Conservation (phyloP, 2,329 filamentous ascomycete species). For the Pyrenochaeta sp. region DNA sequence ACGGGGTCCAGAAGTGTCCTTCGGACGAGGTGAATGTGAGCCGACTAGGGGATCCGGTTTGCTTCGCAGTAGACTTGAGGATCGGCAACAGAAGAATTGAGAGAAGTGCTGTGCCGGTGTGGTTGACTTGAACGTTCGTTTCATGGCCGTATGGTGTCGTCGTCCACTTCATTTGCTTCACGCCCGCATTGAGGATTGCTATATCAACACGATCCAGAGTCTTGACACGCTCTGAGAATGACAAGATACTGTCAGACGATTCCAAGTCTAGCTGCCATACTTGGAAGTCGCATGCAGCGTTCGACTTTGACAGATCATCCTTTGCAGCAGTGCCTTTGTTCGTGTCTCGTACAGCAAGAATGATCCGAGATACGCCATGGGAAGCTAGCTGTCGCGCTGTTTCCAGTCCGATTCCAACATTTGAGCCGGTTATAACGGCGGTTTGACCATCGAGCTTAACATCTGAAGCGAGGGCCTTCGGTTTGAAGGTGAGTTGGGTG, state of each 20-base stretch:
- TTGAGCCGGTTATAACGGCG: constrained; percentile 59
- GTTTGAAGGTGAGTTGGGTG: constrained; percentile 21
- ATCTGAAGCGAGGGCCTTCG: constrained; percentile 13
- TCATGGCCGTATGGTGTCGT: constrained; percentile 57
- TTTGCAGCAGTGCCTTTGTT: constrained; percentile 54
- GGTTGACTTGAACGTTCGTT: constrained; percentile 38
- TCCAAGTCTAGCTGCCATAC: constrained; percentile 58
- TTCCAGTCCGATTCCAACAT: constrained; percentile 58
- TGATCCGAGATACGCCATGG: constrained; percentile 52
- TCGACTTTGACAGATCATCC: constrained; percentile 44
- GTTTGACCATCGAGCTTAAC: constrained; percentile 52
- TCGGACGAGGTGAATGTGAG: constrained; percentile 57
- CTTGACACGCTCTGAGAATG: constrained; percentile 51
- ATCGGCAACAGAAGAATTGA: constrained; percentile 49
- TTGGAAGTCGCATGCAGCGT: constrained; percentile 47
- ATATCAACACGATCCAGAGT: constrained; percentile 52
- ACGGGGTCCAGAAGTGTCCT: constrained; percentile 26
- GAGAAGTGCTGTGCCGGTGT: constrained; percentile 18
- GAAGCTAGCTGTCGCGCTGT: constrained; percentile 57
- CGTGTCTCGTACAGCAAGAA: constrained; percentile 56
- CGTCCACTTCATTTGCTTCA: constrained; percentile 47
- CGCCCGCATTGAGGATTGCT: constrained; percentile 50
- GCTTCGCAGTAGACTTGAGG: constrained; percentile 46
- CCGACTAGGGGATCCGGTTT: constrained; percentile 42
- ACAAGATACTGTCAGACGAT: constrained; percentile 54